These are phyloP conservation scores for Tetracentron sinense DNA, from an alignment of 164 flowering plant genomes.

Conservation along the genomic window DNA sequence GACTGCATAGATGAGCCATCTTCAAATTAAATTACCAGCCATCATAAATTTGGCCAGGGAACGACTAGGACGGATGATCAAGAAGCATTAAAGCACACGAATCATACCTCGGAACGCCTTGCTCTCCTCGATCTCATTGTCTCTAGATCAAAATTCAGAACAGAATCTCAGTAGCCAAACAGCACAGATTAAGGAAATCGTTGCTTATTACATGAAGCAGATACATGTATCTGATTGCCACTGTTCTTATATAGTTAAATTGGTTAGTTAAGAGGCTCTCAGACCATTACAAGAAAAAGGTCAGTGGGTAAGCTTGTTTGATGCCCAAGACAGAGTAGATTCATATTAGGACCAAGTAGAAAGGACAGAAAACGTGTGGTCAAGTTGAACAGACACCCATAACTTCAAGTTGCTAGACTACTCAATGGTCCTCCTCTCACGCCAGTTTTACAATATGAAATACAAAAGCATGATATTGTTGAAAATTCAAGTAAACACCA, in stretches of 20 bases:
- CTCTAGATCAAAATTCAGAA: constrained; percentile 5
- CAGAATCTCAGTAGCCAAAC: not conserved
- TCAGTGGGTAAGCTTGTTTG: constrained; percentile 11
- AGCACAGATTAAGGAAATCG: not conserved
- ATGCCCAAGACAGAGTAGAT: constrained; percentile 23
- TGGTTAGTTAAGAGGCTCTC: not conserved
- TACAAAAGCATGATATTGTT: constrained; percentile 8
- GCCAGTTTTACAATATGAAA: constrained; percentile 11
- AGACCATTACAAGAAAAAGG: constrained; percentile 1
- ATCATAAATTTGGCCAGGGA: not conserved
- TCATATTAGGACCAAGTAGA: constrained; percentile 32
- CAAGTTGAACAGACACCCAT: constrained; percentile 38
- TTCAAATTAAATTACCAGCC: not conserved
- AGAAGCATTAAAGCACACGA: not conserved
- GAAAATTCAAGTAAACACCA: constrained; percentile 16
- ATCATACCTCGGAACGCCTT: constrained; percentile 66
- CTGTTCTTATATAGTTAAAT: constrained; percentile 7
- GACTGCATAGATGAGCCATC: constrained; percentile 35
- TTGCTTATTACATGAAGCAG: not conserved
- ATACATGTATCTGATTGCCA: not conserved
- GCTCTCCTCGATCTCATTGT: constrained; percentile 53
- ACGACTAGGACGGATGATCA: not conserved
- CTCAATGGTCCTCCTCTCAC: constrained; percentile 33
- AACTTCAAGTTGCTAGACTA: constrained; percentile 42
- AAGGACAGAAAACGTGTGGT: constrained; percentile 31